Conservation (phyloP, 805 yeast species). For the Teunomyces pallodes region DNA sequence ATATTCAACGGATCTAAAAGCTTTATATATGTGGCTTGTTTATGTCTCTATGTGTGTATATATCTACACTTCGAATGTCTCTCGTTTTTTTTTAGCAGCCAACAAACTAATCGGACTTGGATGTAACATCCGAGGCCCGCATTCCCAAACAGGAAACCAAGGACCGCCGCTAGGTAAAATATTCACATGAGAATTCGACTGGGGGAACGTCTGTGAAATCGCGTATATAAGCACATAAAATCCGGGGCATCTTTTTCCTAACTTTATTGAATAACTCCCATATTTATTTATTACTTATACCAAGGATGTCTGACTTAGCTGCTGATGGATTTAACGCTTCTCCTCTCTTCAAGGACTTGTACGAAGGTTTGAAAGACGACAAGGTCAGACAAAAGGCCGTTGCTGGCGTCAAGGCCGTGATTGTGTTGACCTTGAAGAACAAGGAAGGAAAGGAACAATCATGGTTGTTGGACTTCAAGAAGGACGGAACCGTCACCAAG, state of each 20-base stretch:
- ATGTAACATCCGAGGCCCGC: background rate
- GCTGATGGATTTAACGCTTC: constrained; percentile 45
- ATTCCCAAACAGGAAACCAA: constrained; percentile 1
- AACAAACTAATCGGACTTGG: too few relatives aligned
- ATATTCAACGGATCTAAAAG: too few relatives aligned
- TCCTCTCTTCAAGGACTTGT: constrained; percentile 38
- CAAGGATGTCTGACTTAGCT: constrained; percentile 23
- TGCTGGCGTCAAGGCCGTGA: constrained; percentile 54
- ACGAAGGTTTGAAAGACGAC: constrained; percentile 37
- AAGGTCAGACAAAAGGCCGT: constrained; percentile 38
- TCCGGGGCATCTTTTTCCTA: background rate
- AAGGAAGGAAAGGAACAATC: constrained; percentile 55
- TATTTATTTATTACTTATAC: background rate
- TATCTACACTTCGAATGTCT: background rate
- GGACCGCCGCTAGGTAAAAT: background rate
- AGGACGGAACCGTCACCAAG: constrained; percentile 46
- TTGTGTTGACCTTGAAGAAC: constrained; percentile 66
- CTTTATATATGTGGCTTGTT: too few relatives aligned
- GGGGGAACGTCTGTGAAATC: background rate
- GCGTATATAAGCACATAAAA: constrained; percentile 3
- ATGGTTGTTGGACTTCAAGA: constrained; percentile 69
- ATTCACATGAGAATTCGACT: background rate
- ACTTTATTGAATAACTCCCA: too few relatives aligned
- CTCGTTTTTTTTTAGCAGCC: background rate
- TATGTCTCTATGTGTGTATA: too few relatives aligned